These are phyloP conservation scores for Eimeria mitis DNA, from an alignment of 169 alveolate genomes.

Conservation along the genomic window DNA sequence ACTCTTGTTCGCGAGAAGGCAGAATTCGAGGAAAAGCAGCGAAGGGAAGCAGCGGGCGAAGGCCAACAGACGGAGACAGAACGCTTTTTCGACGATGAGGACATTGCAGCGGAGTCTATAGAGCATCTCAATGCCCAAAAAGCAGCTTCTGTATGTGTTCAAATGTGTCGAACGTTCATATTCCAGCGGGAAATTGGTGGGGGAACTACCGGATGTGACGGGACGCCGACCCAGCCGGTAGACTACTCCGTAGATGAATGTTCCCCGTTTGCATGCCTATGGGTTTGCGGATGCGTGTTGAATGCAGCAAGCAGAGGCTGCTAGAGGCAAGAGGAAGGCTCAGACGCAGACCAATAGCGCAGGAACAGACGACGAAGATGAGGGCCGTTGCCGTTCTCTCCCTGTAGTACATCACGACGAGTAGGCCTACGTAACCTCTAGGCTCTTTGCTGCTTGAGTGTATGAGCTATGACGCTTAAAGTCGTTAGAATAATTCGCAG, in stretches of 20 bases:
- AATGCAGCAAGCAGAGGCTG: conserved; percentile 40
- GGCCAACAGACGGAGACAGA: conserved; percentile 12
- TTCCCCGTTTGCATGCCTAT: not conserved
- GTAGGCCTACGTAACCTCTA: conserved; percentile 11
- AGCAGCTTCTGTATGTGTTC: conserved; percentile 19
- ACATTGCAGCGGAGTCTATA: conserved; percentile 66
- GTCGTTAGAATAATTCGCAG: not conserved
- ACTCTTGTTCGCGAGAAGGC: conserved; percentile 64
- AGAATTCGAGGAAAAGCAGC: conserved; percentile 38
- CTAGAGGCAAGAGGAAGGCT: conserved; percentile 69
- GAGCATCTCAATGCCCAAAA: conserved; percentile 61
- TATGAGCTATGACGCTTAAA: not conserved
- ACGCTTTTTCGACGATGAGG: conserved; percentile 67
- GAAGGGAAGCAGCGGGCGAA: conserved; percentile 62
- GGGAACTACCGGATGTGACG: not conserved
- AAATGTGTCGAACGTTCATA: not conserved
- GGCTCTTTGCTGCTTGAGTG: not conserved
- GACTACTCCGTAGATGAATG: not conserved
- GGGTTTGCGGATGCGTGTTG: not conserved
- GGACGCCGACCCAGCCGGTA: not conserved
- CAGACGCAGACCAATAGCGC: conserved; percentile 37
- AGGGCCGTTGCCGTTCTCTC: conserved; percentile 25
- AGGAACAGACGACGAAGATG: conserved; percentile 64
- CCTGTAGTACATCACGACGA: conserved; percentile 53
- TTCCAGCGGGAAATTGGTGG: not conserved